Conservation (phyloP, 371 early-diverging fungal genomes). For the Nosema muscidifuracis region DNA sequence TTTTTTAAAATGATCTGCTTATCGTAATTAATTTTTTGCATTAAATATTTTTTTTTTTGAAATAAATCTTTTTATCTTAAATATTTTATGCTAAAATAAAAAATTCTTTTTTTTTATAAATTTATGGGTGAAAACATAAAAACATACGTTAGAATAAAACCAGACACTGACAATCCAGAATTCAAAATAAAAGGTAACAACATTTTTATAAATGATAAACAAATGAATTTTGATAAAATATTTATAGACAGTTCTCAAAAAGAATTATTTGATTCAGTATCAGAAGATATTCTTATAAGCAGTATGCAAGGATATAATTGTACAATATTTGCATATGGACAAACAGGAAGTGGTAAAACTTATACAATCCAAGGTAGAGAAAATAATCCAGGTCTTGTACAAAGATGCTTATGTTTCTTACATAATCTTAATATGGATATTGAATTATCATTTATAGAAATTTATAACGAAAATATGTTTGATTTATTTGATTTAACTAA, state of each 20-base stretch:
- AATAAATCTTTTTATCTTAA: too few relatives aligned
- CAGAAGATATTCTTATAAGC: conserved; percentile 35
- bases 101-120: too few relatives aligned
- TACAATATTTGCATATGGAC: conserved; percentile 64
- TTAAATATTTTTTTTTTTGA: too few relatives aligned
- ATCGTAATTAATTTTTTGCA: too few relatives aligned
- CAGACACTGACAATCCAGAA: conserved; percentile 5
- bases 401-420: conserved; percentile 40
- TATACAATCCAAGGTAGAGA: conserved; percentile 63
- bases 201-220: conserved; percentile 24
- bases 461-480: conserved; percentile 69
- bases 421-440: conserved; percentile 26
- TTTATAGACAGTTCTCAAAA: conserved; percentile 39
- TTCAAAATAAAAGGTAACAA: conserved; percentile 14
- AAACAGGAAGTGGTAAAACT: conserved; percentile 64
- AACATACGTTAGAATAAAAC: conserved; percentile 50
- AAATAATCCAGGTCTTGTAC: conserved; percentile 55
- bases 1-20: too few relatives aligned
- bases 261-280: conserved; percentile 36
- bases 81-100: too few relatives aligned
- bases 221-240: conserved; percentile 40
- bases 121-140: conserved; percentile 47
- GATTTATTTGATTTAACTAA: conserved; percentile 64
- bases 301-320: conserved; percentile 57
- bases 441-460: conserved; percentile 67